Conservation (phyloP, 805 yeast genomes). For the Ogataea corticis region DNA sequence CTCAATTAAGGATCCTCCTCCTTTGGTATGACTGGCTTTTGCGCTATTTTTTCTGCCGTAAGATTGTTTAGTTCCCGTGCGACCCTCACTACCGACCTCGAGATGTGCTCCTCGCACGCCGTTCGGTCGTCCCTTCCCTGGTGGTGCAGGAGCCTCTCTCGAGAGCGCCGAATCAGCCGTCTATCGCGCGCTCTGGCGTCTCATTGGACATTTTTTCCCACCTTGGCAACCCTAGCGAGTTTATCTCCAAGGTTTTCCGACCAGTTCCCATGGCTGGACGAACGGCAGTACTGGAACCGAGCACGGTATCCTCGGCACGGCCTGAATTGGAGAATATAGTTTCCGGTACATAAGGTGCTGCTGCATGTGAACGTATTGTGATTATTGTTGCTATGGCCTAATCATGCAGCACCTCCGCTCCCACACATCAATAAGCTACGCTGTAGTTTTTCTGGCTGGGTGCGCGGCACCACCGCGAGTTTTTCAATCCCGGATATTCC, state of each 20-base stretch:
- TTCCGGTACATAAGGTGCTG: not conserved
- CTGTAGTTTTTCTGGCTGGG: slow-evolving; percentile 3
- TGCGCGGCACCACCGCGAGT: not conserved
- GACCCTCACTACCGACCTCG: too few relatives aligned
- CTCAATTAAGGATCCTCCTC: too few relatives aligned
- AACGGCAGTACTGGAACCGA: not conserved
- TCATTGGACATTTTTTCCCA: slow-evolving; percentile 1
- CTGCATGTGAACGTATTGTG: not conserved
- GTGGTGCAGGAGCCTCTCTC: not conserved
- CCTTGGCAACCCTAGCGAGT: not conserved
- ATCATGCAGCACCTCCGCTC: slow-evolving; percentile 2
- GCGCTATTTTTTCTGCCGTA: slow-evolving; percentile 5
- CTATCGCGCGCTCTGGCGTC: not conserved
- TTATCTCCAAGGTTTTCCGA: not conserved
- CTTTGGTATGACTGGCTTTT: not conserved
- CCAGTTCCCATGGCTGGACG: not conserved
- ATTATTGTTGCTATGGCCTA: not conserved
- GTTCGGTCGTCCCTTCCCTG: not conserved
- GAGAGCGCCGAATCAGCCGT: not conserved
- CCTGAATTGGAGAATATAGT: not conserved
- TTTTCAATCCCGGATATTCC: slow-evolving; percentile 6
- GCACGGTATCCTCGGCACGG: slow-evolving; percentile 12
- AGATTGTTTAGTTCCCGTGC: too few relatives aligned
- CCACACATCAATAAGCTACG: not conserved
- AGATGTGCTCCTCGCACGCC: not conserved